phyloP scores from a whole-genome alignment of 2,329 filamentous ascomycete species.

The Pestalotiopsis sp. region DNA sequence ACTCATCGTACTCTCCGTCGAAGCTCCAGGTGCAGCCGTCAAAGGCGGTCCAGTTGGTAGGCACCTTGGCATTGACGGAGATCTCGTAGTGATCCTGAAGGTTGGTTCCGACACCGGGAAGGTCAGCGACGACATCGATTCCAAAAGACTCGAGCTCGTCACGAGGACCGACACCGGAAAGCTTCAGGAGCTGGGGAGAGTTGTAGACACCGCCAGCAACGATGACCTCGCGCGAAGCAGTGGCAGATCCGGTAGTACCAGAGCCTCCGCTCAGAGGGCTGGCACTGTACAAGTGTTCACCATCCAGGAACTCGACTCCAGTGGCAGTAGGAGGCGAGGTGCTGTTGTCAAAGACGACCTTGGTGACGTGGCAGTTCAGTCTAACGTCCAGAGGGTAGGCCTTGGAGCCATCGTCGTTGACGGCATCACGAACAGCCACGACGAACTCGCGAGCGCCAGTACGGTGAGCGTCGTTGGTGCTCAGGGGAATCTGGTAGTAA shows the following conservation, averaged over 20 bases:
- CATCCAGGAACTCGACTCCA: constrained; percentile 50
- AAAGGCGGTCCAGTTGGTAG: constrained; percentile 36
- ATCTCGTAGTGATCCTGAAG: constrained; percentile 57
- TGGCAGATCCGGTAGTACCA: constrained; percentile 32
- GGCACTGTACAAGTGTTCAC: constrained; percentile 45
- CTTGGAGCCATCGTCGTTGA: constrained; percentile 48
- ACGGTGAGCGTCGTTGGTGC: constrained; percentile 50
- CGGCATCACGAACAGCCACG: constrained; percentile 46
- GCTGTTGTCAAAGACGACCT: constrained; percentile 41
- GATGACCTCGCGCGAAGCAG: constrained; percentile 47
- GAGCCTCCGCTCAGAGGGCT: constrained; percentile 37
- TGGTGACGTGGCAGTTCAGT: constrained; percentile 46
- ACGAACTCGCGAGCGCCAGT: constrained; percentile 58
- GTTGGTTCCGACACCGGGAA: constrained; percentile 59
- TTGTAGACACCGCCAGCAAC: constrained; percentile 54
- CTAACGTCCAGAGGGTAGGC: constrained; percentile 58
- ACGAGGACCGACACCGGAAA: constrained; percentile 44
- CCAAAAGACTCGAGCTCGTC: constrained; percentile 34
- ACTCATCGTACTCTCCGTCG: constrained; percentile 30
- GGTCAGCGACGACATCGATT: constrained; percentile 45
- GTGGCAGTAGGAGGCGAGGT: constrained; percentile 39
- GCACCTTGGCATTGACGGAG: constrained; percentile 41
- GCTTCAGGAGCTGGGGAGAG: constrained; percentile 53
- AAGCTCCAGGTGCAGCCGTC: constrained; percentile 34
- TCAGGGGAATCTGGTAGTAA: constrained; percentile 60